Evolutionary conservation across 1,139 yeast species (phyloP), one percentile per base, ranked within the genome.

Genomic region (Suhomyces yuchorum): DNA sequence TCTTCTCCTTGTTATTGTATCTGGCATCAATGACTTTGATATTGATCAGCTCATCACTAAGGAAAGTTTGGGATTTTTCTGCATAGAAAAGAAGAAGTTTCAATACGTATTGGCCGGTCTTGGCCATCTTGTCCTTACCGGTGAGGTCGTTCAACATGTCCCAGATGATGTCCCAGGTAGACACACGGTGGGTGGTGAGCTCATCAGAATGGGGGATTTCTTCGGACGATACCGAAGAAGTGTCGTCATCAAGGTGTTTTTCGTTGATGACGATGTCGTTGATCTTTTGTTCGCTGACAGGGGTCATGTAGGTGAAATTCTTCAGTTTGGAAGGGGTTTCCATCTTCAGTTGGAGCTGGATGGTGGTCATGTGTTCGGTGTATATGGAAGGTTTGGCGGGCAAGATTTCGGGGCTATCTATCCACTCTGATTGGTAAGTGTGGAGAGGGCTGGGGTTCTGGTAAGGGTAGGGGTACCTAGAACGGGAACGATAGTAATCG

Each of bases 91-190:
- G 67, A 26, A 84, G 60, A 26, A 85, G 63, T 51, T 86, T 75
- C 44, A 86, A 63, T 0, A 78, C 61, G 57, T 85, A 85, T 57
- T 83, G 87, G 24, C 82, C 71, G 4, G 82, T 70, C 57, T 86
- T 86, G 32, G 89, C 87, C 55, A 84, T 51, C 58, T 85, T 84
- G 59, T 86, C 93, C 61, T 85, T 86, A 32, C 92, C 92, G 2
- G 80, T 75, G 23, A 85, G 64, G 48, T 77, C 76, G 51, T 77
- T 78, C 49, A 84, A 64, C 67, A 81, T 67, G 34, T 70, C 68
- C 67, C 82, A 76, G 48, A 83, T 68, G 4, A 84, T 67, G 43
- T 80, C 84, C 62, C 58, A 57, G 18, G 50, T 11, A 9, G 49
- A 36, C 18, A 50, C 53, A 11, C 12, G 15, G 15, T 34, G 43